phyloP scores from a whole-genome alignment of 148 eudicot species.

The Selenicereus undatus region DNA sequence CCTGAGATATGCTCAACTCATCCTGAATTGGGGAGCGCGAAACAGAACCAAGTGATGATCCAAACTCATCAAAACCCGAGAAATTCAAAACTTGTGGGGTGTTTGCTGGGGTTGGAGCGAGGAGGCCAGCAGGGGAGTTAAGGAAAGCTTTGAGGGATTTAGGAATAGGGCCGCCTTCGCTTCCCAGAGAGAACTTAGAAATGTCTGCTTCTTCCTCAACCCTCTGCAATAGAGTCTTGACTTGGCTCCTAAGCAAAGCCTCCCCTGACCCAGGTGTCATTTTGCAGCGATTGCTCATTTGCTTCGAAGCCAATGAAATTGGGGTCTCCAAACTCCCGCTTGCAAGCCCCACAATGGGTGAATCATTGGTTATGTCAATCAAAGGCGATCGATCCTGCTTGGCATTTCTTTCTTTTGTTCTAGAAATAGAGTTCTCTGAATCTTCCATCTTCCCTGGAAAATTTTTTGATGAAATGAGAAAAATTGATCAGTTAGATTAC shows the following conservation, averaged over 20 bases:
- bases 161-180: constrained; percentile 19
- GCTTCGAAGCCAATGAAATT: constrained; percentile 48
- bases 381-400: constrained; percentile 45
- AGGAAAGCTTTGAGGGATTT: constrained; percentile 33
- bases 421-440: constrained; percentile 37
- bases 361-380: constrained; percentile 83
- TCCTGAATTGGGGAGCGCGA: constrained; percentile 46
- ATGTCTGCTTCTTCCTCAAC: constrained; percentile 82
- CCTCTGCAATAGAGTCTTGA: constrained; percentile 71
- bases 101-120: constrained; percentile 88
- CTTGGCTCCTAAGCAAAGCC: constrained; percentile 74
- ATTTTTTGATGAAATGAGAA: neutral
- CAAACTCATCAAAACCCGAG: constrained; percentile 19
- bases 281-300: constrained; percentile 27
- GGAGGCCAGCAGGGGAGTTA: constrained; percentile 46
- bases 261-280: constrained; percentile 91
- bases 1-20: constrained; percentile 52
- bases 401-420: constrained; percentile 29
- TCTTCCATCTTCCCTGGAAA: constrained; percentile 52
- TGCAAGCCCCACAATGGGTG: constrained; percentile 87
- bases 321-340: constrained; percentile 54
- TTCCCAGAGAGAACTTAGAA: constrained; percentile 41
- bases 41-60: constrained; percentile 33
- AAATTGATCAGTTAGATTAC: neutral
- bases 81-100: constrained; percentile 53